These are phyloP conservation scores for Alternaria dauci DNA, from an alignment of 2,329 filamentous ascomycete genomes.

Conservation along the genomic window DNA sequence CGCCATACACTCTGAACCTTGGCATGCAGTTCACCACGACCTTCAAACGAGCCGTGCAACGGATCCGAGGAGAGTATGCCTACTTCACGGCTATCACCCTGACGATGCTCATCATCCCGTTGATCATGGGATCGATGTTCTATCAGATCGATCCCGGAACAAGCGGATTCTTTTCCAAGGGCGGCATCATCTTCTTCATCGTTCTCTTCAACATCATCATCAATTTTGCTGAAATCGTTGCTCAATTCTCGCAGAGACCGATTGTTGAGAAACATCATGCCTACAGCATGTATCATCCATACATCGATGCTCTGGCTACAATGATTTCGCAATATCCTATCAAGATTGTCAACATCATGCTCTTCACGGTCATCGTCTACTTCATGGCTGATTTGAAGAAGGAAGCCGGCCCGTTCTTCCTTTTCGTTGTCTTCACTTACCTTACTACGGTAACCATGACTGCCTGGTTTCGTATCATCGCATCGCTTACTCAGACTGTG, in stretches of 20 bases:
- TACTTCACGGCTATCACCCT: background rate
- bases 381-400: conserved; percentile 55
- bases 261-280: conserved; percentile 87
- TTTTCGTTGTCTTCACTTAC: conserved; percentile 47
- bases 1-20: background rate
- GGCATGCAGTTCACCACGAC: background rate
- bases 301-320: conserved; percentile 71
- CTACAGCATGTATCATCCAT: conserved; percentile 87
- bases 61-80: background rate
- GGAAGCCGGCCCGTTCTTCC: conserved; percentile 52
- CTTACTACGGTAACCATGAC: background rate
- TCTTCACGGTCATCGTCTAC: conserved; percentile 53
- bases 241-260: conserved; percentile 67
- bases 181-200: conserved; percentile 80
- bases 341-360: conserved; percentile 52
- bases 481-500: background rate
- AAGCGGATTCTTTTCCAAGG: background rate
- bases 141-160: conserved; percentile 61
- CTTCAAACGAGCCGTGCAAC: background rate
- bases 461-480: background rate
- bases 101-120: conserved; percentile 62
- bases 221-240: conserved; percentile 67
- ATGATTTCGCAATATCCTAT: conserved; percentile 56
- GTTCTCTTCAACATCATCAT: conserved; percentile 80
- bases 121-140: conserved; percentile 80